Base-by-base conservation (phyloP, 1,139 yeast genomes). In the Blastobotrys niveus region DNA sequence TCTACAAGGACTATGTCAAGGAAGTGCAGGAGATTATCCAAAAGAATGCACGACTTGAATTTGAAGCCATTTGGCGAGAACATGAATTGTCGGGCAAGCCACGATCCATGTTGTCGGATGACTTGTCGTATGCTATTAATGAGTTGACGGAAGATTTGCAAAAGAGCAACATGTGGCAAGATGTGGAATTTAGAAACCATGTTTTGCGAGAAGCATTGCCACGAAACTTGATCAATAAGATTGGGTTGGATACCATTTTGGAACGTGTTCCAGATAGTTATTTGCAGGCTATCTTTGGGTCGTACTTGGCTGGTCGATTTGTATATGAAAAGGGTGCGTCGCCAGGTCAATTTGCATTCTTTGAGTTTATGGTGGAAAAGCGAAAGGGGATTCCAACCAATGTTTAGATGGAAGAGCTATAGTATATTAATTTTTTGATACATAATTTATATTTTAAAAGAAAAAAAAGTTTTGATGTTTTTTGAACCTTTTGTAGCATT, bases 81-180 rank as follows among this genome's bases (percentile, higher is more conserved):
- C 80, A 81, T 58, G 71, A 77, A 51, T 66, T 66, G 42, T 79
- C 88, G n/a, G 81, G 81, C 36, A 73, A 72, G 54, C 76, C 95
- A 18, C 77, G 85, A 58, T 80, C 95, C 18, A 80, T 79, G 48
- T 74, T 89, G 50, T 85, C 96, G 20, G 96, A 91, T 65, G 80
- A 81, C 55, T 73, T 91, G 48, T 87, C 96, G 5, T 74, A 76
- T 53, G 82, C 95, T 36, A 91, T 91, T 61, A 91, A 89, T 67
- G 83, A 83, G 58, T 75, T 91, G 58, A 87, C 84, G 48, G 97
- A 88, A 63, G 95, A 89, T 67, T 76, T 91, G 57, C 82, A 93
- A 38, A 74, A 77, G 47, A 82, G 94, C 31, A 80, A 80, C 57
- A 72, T 91, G 60, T 91, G 97, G 96, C 84, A 82, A 54, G 96